A percentile compares a stretch with the other conserved stretches of the same genome.
Conservation (phyloP, 192 early-diverging fungal genomes). For the Podila epigama region DNA sequence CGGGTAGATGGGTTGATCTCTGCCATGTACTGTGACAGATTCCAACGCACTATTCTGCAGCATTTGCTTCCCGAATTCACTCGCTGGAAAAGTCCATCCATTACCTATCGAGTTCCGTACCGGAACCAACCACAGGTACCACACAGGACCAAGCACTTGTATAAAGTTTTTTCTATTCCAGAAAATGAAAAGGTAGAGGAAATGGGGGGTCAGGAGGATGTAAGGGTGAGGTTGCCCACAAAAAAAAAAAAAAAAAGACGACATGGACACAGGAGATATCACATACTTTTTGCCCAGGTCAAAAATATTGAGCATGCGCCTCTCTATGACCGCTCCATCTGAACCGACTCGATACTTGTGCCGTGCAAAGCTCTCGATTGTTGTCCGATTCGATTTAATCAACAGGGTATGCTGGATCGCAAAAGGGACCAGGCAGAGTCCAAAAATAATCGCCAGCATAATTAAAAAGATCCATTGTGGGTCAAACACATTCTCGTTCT, state of each 20-base stretch:
- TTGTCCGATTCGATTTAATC: slow-evolving; percentile 49
- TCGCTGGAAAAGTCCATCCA: slow-evolving; percentile 60
- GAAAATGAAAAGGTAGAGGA: not conserved
- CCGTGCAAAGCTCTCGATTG: slow-evolving; percentile 51
- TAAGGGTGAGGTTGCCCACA: not conserved
- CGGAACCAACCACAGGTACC: slow-evolving; percentile 65
- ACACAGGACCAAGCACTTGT: slow-evolving; percentile 63
- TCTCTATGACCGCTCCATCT: slow-evolving; percentile 41
- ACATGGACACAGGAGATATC: not conserved
- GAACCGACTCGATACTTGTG: slow-evolving; percentile 39
- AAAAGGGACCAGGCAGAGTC: slow-evolving; percentile 46
- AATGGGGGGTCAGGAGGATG: not conserved
- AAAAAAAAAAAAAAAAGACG: not conserved
- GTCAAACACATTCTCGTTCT: slow-evolving; percentile 41
- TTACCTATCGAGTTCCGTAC: slow-evolving; percentile 58
- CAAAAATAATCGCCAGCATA: slow-evolving; percentile 38
- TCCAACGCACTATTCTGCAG: slow-evolving; percentile 12
- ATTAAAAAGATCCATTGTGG: slow-evolving; percentile 53
- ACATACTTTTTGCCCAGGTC: slow-evolving; percentile 48
- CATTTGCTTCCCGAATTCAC: slow-evolving; percentile 52
- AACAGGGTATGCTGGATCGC: slow-evolving; percentile 42
- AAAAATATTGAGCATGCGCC: slow-evolving; percentile 50
- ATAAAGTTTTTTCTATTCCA: slow-evolving; percentile 58
- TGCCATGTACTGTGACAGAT: slow-evolving; percentile 18
- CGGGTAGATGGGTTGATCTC: not conserved